These are phyloP conservation scores for Jaminaea rosea DNA, from an alignment of 1,284 basidiomycete species.

Conservation along the genomic window DNA sequence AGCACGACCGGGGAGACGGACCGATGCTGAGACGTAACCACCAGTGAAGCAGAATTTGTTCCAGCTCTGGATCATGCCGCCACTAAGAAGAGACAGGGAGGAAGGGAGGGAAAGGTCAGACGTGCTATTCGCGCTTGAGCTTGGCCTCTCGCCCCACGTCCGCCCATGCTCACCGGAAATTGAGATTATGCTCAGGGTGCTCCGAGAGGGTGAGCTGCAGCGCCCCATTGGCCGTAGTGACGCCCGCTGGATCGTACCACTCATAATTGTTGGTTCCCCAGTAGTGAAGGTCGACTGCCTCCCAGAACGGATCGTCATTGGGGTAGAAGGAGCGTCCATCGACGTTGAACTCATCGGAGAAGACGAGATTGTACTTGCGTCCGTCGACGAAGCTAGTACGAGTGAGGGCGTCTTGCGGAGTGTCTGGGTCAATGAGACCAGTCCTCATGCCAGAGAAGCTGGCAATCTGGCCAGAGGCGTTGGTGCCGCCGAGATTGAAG, in stretches of 20 bases:
- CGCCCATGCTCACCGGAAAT: too few relatives aligned
- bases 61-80: slow-evolving; percentile 57
- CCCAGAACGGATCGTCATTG: slow-evolving; percentile 61
- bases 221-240: slow-evolving; percentile 68
- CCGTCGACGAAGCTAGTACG: slow-evolving; percentile 51
- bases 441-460: slow-evolving; percentile 11
- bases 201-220: slow-evolving; percentile 61
- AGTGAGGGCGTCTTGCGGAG: slow-evolving; percentile 30
- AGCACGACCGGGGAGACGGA: slow-evolving; percentile 72
- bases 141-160: slow-evolving; percentile 60
- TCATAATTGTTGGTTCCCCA: slow-evolving; percentile 52
- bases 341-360: slow-evolving; percentile 46
- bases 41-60: slow-evolving; percentile 93
- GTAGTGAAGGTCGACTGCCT: slow-evolving; percentile 62
- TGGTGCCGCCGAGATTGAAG: slow-evolving; percentile 33
- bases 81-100: too few relatives aligned
- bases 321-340: slow-evolving; percentile 53
- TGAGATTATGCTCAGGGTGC: slow-evolving; percentile 56
- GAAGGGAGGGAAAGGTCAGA: slow-evolving; percentile 37
- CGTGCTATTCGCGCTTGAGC: slow-evolving; percentile 58
- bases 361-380: slow-evolving; percentile 40
- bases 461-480: slow-evolving; percentile 32
- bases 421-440: slow-evolving; percentile 46
- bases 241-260: slow-evolving; percentile 65
- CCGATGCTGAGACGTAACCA: slow-evolving; percentile 67